These are phyloP conservation scores for Pichia sp. DNA, from an alignment of 1,139 yeast species.

Conservation along the genomic window DNA sequence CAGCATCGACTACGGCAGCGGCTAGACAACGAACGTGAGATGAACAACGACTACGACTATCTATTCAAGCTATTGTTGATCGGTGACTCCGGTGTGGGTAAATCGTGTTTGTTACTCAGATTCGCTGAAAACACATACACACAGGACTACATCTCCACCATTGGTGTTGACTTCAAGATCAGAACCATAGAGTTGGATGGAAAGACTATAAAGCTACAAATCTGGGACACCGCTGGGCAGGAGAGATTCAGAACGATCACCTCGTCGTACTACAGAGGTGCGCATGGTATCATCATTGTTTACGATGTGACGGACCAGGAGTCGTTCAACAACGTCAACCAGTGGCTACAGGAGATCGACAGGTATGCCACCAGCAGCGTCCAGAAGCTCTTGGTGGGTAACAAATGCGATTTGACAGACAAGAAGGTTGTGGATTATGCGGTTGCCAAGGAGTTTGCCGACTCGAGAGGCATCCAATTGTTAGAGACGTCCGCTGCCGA, in stretches of 20 bases:
- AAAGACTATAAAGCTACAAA: slow-evolving; percentile 93
- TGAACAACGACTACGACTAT: slow-evolving; percentile 94
- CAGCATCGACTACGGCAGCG: background rate
- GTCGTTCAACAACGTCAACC: slow-evolving; percentile 93
- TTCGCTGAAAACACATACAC: slow-evolving; percentile 98
- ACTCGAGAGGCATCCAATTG: slow-evolving; percentile 90
- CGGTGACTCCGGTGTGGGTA: slow-evolving; percentile 98
- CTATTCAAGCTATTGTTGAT: slow-evolving; percentile 88
- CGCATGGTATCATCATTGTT: slow-evolving; percentile 96
- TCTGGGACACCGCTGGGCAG: slow-evolving; percentile 99
- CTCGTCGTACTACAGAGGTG: slow-evolving; percentile 96
- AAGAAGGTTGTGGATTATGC: slow-evolving; percentile 95
- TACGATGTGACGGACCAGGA: slow-evolving; percentile 98
- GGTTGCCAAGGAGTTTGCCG: slow-evolving; percentile 97
- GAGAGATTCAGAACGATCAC: slow-evolving; percentile 97
- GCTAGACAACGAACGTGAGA: slow-evolving; percentile 22
- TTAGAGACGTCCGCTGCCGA: slow-evolving; percentile 95
- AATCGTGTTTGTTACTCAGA: slow-evolving; percentile 88
- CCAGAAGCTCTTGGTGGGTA: slow-evolving; percentile 91
- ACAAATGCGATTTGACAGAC: slow-evolving; percentile 91
- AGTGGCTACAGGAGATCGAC: slow-evolving; percentile 98
- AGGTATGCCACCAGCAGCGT: slow-evolving; percentile 98
- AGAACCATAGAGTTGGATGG: slow-evolving; percentile 96
- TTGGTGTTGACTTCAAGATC: slow-evolving; percentile 97
- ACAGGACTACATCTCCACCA: slow-evolving; percentile 93